Percentiles rank a stretch among this genome's conserved stretches.
Conservation (phyloP, 2,329 filamentous ascomycete species). For the Myriosclerotinia curreyana region DNA sequence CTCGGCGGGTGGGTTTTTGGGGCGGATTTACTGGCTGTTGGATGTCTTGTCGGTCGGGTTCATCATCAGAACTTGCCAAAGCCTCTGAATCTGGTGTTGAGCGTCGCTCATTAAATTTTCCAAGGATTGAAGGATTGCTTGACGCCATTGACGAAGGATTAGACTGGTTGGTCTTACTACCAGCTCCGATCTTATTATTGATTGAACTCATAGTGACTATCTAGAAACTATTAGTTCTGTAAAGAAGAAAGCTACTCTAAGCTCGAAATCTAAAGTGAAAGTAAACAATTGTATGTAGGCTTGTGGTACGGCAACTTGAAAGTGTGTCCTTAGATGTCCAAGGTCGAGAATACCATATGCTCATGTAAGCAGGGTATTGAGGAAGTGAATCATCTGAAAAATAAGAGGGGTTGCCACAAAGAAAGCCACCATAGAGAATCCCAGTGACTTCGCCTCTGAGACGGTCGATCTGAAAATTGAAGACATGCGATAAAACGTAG, state of each 20-base stretch:
- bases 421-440: not conserved
- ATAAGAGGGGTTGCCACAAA: not conserved
- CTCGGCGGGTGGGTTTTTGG: slow-evolving; percentile 64
- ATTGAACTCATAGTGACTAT: slow-evolving; percentile 31
- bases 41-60: slow-evolving; percentile 62
- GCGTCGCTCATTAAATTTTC: slow-evolving; percentile 74
- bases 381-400: slow-evolving; percentile 9
- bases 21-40: slow-evolving; percentile 49
- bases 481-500: not conserved
- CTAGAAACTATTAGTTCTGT: not conserved
- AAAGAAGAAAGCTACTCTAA: not conserved
- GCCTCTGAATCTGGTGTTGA: slow-evolving; percentile 94
- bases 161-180: slow-evolving; percentile 48
- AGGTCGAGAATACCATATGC: not conserved
- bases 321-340: not conserved
- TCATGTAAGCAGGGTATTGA: slow-evolving; percentile 7
- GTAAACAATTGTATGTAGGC: not conserved
- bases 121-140: slow-evolving; percentile 63
- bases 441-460: not conserved
- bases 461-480: not conserved
- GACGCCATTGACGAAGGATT: slow-evolving; percentile 49
- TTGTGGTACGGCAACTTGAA: slow-evolving; percentile 1
- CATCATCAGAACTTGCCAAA: slow-evolving; percentile 90
- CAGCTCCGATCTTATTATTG: slow-evolving; percentile 28
- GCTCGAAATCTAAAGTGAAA: not conserved